Evolutionary conservation across 139 green algal genomes (phyloP).

Genomic region (Tetraselmis chui): DNA sequence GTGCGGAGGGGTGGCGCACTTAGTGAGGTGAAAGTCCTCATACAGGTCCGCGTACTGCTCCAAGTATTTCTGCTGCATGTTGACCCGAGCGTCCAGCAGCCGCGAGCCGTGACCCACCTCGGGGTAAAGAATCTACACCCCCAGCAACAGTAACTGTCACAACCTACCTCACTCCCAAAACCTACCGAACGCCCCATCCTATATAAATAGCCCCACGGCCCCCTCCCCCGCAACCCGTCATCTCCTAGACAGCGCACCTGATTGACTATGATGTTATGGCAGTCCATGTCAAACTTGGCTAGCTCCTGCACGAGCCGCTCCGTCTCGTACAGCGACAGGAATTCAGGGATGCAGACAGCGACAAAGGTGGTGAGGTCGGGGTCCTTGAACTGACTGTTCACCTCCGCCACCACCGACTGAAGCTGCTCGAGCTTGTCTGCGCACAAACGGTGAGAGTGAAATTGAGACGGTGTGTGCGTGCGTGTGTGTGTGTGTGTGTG

Average conservation of each 20-base stretch:
- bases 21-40: constrained; percentile 65
- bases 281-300: constrained; percentile 93
- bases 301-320: constrained; percentile 92
- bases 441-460: neutral
- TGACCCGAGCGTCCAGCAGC: constrained; percentile 73
- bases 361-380: constrained; percentile 94
- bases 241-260: constrained; percentile 70
- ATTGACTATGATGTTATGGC: constrained; percentile 94
- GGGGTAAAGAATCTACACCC: constrained; percentile 2
- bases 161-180: neutral
- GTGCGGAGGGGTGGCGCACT: constrained; percentile 1
- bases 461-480: too few species aligned
- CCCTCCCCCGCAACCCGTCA: too few species aligned
- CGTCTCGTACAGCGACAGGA: constrained; percentile 95
- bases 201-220: too few species aligned
- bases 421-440: constrained; percentile 59
- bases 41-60: constrained; percentile 92
- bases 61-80: constrained; percentile 73
- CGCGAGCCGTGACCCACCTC: constrained; percentile 25
- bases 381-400: constrained; percentile 92
- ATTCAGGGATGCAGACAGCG: constrained; percentile 97
- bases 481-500: too few species aligned
- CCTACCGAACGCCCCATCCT: too few species aligned
- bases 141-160: neutral
- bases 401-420: constrained; percentile 52